Evolutionary conservation across 306 rosid species (phyloP).

Genomic region (Vigna radiata): DNA sequence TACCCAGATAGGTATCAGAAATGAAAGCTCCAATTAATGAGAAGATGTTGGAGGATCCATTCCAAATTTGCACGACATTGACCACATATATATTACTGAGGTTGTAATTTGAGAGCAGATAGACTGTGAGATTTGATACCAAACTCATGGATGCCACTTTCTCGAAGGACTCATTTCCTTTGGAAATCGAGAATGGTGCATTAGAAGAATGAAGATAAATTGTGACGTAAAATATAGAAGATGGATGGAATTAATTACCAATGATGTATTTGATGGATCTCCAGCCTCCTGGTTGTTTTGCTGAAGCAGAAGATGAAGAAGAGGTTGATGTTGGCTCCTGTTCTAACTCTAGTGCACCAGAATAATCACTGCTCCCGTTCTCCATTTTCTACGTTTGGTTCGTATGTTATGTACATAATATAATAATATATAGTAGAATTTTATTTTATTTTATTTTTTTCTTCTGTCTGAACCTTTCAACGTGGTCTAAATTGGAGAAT

Average conservation of each 20-base stretch:
- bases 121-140: conserved; percentile 67
- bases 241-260: background rate
- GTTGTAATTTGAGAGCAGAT: conserved; percentile 62
- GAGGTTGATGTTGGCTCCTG: background rate
- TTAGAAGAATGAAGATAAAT: background rate
- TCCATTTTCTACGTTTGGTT: conserved; percentile 18
- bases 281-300: conserved; percentile 42
- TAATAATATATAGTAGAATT: background rate
- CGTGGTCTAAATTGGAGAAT: conserved; percentile 5
- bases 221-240: background rate
- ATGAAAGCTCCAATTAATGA: conserved; percentile 77
- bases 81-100: conserved; percentile 62
- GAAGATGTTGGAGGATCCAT: conserved; percentile 69
- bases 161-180: conserved; percentile 86
- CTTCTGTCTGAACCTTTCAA: conserved; percentile 21
- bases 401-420: no score
- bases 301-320: background rate
- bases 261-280: conserved; percentile 40
- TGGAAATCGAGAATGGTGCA: background rate
- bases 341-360: conserved; percentile 7
- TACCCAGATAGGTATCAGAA: conserved; percentile 79
- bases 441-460: background rate
- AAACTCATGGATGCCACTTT: conserved; percentile 92
- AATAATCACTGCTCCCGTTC: conserved; percentile 32
- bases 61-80: conserved; percentile 75